Percentiles rank a stretch among this genome's conserved stretches.
Conservation (phyloP, 2,329 filamentous ascomycete species). For the Exophiala spinifera region DNA sequence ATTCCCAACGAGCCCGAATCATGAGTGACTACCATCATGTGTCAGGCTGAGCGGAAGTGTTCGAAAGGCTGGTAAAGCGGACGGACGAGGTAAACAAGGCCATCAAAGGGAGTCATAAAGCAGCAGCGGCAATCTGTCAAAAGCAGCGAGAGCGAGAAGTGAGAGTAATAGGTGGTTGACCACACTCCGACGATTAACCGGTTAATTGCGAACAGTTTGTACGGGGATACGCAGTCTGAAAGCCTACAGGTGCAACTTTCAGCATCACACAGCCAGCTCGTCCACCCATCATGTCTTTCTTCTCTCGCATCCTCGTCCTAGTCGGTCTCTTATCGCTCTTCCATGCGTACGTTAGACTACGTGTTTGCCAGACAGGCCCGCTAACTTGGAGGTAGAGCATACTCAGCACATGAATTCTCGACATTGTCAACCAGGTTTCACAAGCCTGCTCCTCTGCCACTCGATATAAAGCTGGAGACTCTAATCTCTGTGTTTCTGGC, state of each 20-base stretch:
- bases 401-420: constrained; percentile 92
- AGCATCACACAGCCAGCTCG: not conserved
- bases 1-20: too few relatives aligned
- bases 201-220: not conserved
- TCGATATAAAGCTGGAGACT: constrained; percentile 86
- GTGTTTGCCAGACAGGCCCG: constrained; percentile 9
- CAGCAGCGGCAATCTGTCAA: not conserved
- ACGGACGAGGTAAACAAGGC: too few relatives aligned
- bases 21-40: too few relatives aligned
- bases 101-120: not conserved
- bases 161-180: not conserved
- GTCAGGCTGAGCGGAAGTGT: too few relatives aligned
- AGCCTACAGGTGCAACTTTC: too few relatives aligned
- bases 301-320: constrained; percentile 67
- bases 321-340: constrained; percentile 75
- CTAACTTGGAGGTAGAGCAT: constrained; percentile 62
- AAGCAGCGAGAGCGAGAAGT: too few relatives aligned
- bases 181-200: not conserved
- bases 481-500: constrained; percentile 75
- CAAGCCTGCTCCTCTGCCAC: constrained; percentile 55
- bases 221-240: too few relatives aligned
- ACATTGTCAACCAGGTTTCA: constrained; percentile 49
- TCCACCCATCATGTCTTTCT: constrained; percentile 60
- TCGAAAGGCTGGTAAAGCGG: too few relatives aligned
- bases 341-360: constrained; percentile 74